Conservation (phyloP, 176 grass and related monocot species). For the Neostapfia colusana region DNA sequence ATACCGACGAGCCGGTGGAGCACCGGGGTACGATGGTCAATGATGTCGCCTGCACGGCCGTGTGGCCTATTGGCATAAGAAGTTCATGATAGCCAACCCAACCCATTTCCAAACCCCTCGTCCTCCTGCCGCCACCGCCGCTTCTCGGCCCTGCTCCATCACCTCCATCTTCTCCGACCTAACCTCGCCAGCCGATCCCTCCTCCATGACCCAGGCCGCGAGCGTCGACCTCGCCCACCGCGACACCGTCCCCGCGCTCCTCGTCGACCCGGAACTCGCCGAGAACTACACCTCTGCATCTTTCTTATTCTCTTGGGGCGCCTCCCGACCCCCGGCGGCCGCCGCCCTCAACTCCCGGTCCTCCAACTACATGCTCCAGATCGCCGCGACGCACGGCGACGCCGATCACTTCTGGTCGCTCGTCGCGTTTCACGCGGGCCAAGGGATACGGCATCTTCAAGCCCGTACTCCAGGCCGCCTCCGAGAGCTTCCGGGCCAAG, state of each 20-base stretch:
- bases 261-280: slow-evolving; percentile 45
- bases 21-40: background rate
- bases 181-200: slow-evolving; percentile 25
- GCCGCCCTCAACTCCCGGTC: slow-evolving; percentile 49
- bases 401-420: slow-evolving; percentile 60
- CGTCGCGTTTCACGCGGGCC: slow-evolving; percentile 51
- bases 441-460: slow-evolving; percentile 69
- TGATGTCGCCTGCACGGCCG: background rate
- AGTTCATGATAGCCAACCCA: no score
- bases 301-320: slow-evolving; percentile 60
- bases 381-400: slow-evolving; percentile 51
- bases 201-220: slow-evolving; percentile 41
- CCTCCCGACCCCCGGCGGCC: slow-evolving; percentile 10
- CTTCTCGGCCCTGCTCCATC: slow-evolving; percentile 35
- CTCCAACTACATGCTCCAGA: slow-evolving; percentile 70
- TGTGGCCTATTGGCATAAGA: background rate
- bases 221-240: slow-evolving; percentile 51
- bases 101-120: slow-evolving; percentile 28
- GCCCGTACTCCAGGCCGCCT: slow-evolving; percentile 50
- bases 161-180: slow-evolving; percentile 48
- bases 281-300: slow-evolving; percentile 46
- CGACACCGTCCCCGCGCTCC: slow-evolving; percentile 50
- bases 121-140: slow-evolving; percentile 12
- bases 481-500: slow-evolving; percentile 53
- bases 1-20: no score